Evolutionary conservation across 352 stramenopile genomes (phyloP), one percentile per base, ranked within the genome.

Genomic region (Phytophthora sansomeana): DNA sequence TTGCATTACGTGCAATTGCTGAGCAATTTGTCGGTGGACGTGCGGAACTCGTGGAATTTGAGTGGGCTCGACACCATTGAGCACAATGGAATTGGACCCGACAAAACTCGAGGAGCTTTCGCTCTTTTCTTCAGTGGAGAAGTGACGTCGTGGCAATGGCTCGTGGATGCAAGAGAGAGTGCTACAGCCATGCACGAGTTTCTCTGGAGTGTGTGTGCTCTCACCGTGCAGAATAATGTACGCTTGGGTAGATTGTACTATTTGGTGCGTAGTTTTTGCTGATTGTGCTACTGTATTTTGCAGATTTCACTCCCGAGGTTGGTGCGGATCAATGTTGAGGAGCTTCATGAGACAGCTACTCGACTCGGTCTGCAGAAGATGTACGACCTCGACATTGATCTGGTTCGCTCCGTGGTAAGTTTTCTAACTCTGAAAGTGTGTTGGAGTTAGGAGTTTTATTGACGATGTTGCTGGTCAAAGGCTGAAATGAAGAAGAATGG

Each of bases 101-200:
- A 89, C 24, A 85, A 87, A 42, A 78, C 72, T 16, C 78, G 80
- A 28, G 83, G 81, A 1, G 68, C 77, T 5, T 91, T 92, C 39
- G 66, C 79, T 17, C 58, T 92, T 1, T 78, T 80, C 33, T 90
- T 90, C 44, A 73, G 69, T 19, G 72, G 74, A 7, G 81, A 83
- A 19, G 51, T 80, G 17, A 29, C 68, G 33, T 72, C 80, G 13
- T 86, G 73, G 74, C 82, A 86, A 33, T 86, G 83, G 83, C 62
- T 91, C 16, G 69, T 91, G 32, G 81, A 88, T n/a, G 70, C 85
- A 4, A 72, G 32, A 10, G 81, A 89, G 52, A 70, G 54, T 36
- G 59, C 67, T 21, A 78, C 63, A 16, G 80, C 82, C 30, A 89
- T 93, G 82, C 72, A 86, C 29, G 85, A 93, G 61, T 93, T 93